A percentile compares a stretch with the other conserved stretches of the same genome.
Conservation (phyloP, 2,329 filamentous ascomycete species). For the Penicillium oxalicum region DNA sequence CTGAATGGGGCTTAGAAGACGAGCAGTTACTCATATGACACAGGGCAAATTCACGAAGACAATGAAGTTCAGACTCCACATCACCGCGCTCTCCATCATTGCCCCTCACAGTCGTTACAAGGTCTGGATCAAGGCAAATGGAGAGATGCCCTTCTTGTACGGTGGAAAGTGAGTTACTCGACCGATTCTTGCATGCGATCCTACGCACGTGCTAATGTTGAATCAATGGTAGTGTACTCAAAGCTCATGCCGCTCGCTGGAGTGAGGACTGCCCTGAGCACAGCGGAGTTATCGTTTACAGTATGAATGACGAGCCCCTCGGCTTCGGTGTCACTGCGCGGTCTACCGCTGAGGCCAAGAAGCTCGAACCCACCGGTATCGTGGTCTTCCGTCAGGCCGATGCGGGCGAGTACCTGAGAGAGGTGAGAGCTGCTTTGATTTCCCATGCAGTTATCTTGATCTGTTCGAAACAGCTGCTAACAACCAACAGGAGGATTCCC, state of each 20-base stretch:
- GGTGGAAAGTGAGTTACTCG: conserved; percentile 49
- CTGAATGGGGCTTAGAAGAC: too few relatives aligned
- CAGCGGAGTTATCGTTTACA: conserved; percentile 81
- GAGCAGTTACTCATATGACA: background rate
- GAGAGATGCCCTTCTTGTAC: conserved; percentile 73
- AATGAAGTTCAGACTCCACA: conserved; percentile 89
- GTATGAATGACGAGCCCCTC: conserved; percentile 81
- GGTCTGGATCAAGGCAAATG: conserved; percentile 94
- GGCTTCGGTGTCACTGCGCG: conserved; percentile 91
- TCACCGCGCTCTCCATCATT: conserved; percentile 84
- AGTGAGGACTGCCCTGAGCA: conserved; percentile 91
- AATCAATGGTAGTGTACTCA: conserved; percentile 28
- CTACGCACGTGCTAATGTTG: background rate
- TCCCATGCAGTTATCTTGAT: background rate
- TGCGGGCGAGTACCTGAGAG: conserved; percentile 88
- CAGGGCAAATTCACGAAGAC: conserved; percentile 89
- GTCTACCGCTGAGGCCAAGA: conserved; percentile 73
- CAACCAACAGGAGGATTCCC: conserved; percentile 50
- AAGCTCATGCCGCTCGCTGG: conserved; percentile 76
- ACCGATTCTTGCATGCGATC: too few relatives aligned
- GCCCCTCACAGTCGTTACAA: conserved; percentile 91
- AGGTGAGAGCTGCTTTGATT: conserved; percentile 39
- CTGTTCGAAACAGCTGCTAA: conserved; percentile 9
- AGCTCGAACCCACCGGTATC: conserved; percentile 84
- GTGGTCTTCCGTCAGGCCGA: conserved; percentile 88